Percentiles rank a stretch among this genome's conserved stretches.
phyloP scores from a whole-genome alignment of 306 rosid genomes.

The Vigna unguiculata region DNA sequence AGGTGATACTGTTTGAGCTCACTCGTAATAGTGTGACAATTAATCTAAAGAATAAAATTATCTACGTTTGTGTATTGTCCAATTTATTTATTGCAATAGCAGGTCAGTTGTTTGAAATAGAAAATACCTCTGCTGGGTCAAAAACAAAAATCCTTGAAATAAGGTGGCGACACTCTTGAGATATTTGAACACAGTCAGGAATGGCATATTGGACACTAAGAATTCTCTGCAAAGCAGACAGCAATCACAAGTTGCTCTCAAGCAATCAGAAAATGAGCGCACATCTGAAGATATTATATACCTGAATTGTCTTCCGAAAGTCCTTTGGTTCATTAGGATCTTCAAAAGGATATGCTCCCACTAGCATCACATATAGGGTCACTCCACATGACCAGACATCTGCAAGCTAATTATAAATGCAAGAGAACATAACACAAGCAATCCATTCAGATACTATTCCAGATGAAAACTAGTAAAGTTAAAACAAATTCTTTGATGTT shows the following conservation, averaged over 20 bases:
- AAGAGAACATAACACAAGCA: constrained; percentile 36
- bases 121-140: constrained; percentile 75
- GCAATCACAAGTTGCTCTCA: constrained; percentile 36
- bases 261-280: constrained; percentile 33
- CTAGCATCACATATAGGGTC: constrained; percentile 86
- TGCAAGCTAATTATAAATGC: constrained; percentile 67
- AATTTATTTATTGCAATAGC: constrained; percentile 18
- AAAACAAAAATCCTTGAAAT: constrained; percentile 80
- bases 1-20: neutral
- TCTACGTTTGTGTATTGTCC: neutral
- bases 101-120: constrained; percentile 9
- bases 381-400: constrained; percentile 99
- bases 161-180: constrained; percentile 73
- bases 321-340: constrained; percentile 90
- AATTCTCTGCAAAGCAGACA: constrained; percentile 65
- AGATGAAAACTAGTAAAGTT: neutral
- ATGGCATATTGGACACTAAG: constrained; percentile 83
- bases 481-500: neutral
- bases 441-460: constrained; percentile 7
- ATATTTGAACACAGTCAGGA: constrained; percentile 74
- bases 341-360: constrained; percentile 89
- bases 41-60: constrained; percentile 4
- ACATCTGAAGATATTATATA: constrained; percentile 48
- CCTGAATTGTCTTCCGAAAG: constrained; percentile 86
- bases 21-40: neutral